Base-by-base conservation (phyloP, 331 rosid species). In the Phaseolus coccineus region DNA sequence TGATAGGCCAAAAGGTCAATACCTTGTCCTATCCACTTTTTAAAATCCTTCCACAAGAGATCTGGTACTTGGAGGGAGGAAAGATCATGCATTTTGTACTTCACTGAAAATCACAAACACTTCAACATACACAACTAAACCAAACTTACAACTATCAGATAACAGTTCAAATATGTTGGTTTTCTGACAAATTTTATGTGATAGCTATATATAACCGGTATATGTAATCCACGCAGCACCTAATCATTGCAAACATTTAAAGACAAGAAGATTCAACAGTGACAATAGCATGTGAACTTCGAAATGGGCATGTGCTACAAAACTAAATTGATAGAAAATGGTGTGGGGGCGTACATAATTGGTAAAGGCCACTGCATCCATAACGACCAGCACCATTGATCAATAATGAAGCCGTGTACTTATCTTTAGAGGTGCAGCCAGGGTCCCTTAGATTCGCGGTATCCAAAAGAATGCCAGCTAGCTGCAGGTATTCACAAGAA, bases 311-410 rank as follows among this genome's bases (percentile, higher is more conserved):
- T 31, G 44, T 47, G 52, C 46, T 22, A 76, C 3, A 57, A 42
- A 67, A 37, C 5, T 28, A 56, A 53, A 82, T 30, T 16, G 27
- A 74, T 67, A 35, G 25, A 69, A 44, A 74, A 59, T 28, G 68
- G 78, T 28, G 85, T 16, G 48, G 77, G 78, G 78, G 42, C 93
- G 71, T 89, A 92, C 97, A 76, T 82, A 92, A 73, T 81, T 90
- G 93, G 84, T 90, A 82, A 44, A 92, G 88, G 51, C 95, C 97
- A 65, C 75, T 84, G 89, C 88, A 88, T 48, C 98, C 98, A 84
- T 89, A 86, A 59, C 91, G 89, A 61, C 97, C 98, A 52, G 98
- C 97, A 74, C 98, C 92, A 55, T 84, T 88, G 78, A 90, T 87
- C 90, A 94, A 84, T 69, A 94, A 84, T 66, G 94, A 81, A 83